Evolutionary conservation across 2,329 filamentous ascomycete genomes (phyloP).

Genomic region (Arthrobotrys iridis): DNA sequence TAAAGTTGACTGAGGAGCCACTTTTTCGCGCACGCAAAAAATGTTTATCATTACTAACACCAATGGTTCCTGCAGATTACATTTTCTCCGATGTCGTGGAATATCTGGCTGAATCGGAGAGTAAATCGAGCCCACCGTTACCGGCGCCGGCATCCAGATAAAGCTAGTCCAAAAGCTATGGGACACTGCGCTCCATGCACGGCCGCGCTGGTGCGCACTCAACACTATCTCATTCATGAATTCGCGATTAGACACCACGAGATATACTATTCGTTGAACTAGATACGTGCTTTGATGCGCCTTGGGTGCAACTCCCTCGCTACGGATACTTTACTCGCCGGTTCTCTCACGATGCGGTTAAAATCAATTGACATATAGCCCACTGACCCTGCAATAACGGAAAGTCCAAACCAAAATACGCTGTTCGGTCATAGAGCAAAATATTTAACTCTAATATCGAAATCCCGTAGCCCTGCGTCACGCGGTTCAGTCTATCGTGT

Average conservation of each 20-base stretch:
- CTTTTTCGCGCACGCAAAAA: neutral
- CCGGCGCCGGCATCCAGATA: conserved; percentile 2
- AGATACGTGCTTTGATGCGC: too few relatives aligned
- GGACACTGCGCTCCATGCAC: neutral
- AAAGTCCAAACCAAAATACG: too few relatives aligned
- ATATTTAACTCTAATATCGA: too few relatives aligned
- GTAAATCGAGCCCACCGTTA: conserved; percentile 11
- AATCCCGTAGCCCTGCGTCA: neutral
- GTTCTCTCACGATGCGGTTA: too few relatives aligned
- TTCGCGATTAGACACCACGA: too few relatives aligned
- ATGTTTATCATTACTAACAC: conserved; percentile 10
- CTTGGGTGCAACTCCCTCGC: too few relatives aligned
- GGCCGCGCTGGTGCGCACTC: neutral
- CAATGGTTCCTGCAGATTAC: conserved; percentile 7
- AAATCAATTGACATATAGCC: too few relatives aligned
- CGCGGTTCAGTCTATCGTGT: neutral
- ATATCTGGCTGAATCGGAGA: conserved; percentile 12
- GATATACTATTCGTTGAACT: too few relatives aligned
- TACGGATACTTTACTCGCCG: too few relatives aligned
- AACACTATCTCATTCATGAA: neutral
- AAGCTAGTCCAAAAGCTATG: conserved; percentile 5
- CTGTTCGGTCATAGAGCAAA: too few relatives aligned
- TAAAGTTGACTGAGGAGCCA: neutral
- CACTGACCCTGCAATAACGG: too few relatives aligned
- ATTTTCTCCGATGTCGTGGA: neutral